A percentile compares a stretch with the other conserved stretches of the same genome.
Conservation (phyloP, 2,329 filamentous ascomycete genomes). For the Neophaeococcomyces mojaviensis region DNA sequence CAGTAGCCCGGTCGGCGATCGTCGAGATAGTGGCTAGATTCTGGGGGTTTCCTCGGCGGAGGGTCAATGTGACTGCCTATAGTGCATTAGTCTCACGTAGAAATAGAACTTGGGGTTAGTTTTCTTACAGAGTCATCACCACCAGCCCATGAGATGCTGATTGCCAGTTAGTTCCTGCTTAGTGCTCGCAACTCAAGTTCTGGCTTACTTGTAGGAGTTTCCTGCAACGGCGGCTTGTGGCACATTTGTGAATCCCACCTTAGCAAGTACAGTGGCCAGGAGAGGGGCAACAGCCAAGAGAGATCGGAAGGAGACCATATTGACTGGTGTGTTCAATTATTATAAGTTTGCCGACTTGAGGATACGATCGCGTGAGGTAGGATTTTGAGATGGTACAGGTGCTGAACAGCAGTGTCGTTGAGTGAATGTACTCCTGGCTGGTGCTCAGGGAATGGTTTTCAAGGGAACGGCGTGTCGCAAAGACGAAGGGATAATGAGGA, state of each 20-base stretch:
- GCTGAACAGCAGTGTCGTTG: conserved; percentile 1
- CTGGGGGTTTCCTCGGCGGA: conserved; percentile 45
- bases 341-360: neutral
- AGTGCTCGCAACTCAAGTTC: no score
- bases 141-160: conserved; percentile 43
- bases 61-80: conserved; percentile 43
- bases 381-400: neutral
- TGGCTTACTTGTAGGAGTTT: conserved; percentile 26
- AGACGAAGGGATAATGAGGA: neutral
- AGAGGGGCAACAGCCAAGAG: conserved; percentile 41
- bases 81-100: no score
- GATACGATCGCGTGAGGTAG: neutral
- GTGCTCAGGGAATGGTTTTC: neutral
- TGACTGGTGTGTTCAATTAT: neutral
- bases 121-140: conserved; percentile 26
- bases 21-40: conserved; percentile 45
- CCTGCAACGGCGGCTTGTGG: conserved; percentile 43
- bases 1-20: conserved; percentile 29
- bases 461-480: neutral
- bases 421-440: conserved; percentile 8
- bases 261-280: conserved; percentile 38
- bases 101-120: no score
- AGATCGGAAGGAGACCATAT: conserved; percentile 46
- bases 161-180: conserved; percentile 22
- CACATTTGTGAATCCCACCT: conserved; percentile 45